These are phyloP conservation scores for Daedaleopsis sinensis DNA, from an alignment of 768 basidiomycete species.

Conservation along the genomic window DNA sequence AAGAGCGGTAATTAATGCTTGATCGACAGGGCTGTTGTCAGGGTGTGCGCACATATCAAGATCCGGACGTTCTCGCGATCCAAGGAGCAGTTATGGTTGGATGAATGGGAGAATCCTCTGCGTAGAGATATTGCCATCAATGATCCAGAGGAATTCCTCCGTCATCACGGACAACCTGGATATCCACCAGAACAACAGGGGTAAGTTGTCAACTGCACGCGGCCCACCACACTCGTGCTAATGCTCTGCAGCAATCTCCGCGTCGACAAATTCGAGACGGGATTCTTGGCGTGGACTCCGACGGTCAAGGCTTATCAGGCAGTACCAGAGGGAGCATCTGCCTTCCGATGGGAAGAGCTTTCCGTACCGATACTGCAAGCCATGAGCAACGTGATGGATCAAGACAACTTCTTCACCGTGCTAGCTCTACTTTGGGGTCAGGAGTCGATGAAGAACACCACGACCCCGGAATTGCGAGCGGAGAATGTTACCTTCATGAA, in stretches of 20 bases:
- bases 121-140: slow-evolving; percentile 46
- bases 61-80: slow-evolving; percentile 72
- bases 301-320: slow-evolving; percentile 62
- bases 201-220: slow-evolving; percentile 3
- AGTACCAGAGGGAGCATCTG: slow-evolving; percentile 38
- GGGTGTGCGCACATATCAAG: slow-evolving; percentile 70
- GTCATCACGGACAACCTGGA: slow-evolving; percentile 38
- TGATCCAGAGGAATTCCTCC: slow-evolving; percentile 54
- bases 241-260: slow-evolving; percentile 44
- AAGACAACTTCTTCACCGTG: slow-evolving; percentile 60
- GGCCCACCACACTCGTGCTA: slow-evolving; percentile 3
- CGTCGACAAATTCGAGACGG: slow-evolving; percentile 75
- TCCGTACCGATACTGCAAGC: slow-evolving; percentile 55
- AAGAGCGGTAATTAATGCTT: slow-evolving; percentile 3
- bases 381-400: slow-evolving; percentile 49
- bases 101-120: slow-evolving; percentile 71
- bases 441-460: slow-evolving; percentile 65
- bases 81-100: slow-evolving; percentile 69
- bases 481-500: slow-evolving; percentile 54
- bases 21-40: slow-evolving; percentile 63
- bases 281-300: slow-evolving; percentile 76
- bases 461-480: slow-evolving; percentile 57
- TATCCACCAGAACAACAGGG: slow-evolving; percentile 18
- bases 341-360: slow-evolving; percentile 54
- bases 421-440: slow-evolving; percentile 75